Evolutionary conservation across 768 basidiomycete genomes (phyloP).

Genomic region (Mycena vitilis): DNA sequence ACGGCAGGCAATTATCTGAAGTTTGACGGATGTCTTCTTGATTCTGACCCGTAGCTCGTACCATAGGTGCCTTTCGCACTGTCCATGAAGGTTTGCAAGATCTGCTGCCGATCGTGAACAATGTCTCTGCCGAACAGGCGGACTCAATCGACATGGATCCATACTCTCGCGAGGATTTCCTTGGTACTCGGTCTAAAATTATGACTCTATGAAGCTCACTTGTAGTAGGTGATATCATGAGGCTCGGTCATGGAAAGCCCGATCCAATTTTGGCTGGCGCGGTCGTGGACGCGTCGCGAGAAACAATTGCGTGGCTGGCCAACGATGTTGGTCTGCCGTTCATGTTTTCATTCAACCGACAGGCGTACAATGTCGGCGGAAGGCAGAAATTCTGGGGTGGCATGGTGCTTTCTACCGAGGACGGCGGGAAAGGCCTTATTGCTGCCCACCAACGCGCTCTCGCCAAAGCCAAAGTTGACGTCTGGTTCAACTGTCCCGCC

Average conservation of each 20-base stretch:
- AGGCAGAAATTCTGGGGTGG: slow-evolving; percentile 80
- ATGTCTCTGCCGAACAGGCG: slow-evolving; percentile 56
- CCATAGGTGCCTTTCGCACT: slow-evolving; percentile 52
- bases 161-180: slow-evolving; percentile 67
- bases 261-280: slow-evolving; percentile 61
- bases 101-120: slow-evolving; percentile 65
- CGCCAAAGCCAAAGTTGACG: slow-evolving; percentile 59
- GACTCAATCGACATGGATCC: slow-evolving; percentile 66
- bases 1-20: slow-evolving; percentile 60
- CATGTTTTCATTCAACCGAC: slow-evolving; percentile 69
- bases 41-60: not conserved
- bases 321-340: slow-evolving; percentile 64
- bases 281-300: slow-evolving; percentile 67
- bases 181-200: slow-evolving; percentile 46
- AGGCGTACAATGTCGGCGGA: slow-evolving; percentile 74
- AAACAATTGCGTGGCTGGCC: slow-evolving; percentile 68
- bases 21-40: not conserved
- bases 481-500: slow-evolving; percentile 69
- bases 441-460: slow-evolving; percentile 64
- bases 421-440: slow-evolving; percentile 78
- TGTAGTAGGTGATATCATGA: slow-evolving; percentile 62
- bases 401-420: slow-evolving; percentile 68
- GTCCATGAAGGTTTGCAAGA: slow-evolving; percentile 71
- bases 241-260: slow-evolving; percentile 63
- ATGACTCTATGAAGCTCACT: not conserved